These are phyloP conservation scores for Clonostachys solani DNA, from an alignment of 2,329 filamentous ascomycete genomes.

Conservation along the genomic window DNA sequence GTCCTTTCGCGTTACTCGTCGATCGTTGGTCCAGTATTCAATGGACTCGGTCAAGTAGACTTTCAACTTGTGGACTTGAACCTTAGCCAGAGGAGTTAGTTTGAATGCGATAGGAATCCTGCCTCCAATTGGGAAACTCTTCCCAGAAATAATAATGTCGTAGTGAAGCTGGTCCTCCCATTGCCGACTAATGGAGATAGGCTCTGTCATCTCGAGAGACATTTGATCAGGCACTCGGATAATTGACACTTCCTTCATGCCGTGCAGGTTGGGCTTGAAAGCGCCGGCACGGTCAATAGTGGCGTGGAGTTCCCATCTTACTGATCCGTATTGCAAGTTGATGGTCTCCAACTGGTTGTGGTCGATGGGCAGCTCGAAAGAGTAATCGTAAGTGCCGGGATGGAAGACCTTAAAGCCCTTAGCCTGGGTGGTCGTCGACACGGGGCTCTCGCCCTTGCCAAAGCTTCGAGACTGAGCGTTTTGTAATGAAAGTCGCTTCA, in stretches of 20 bases:
- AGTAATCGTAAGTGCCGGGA: conserved; percentile 62
- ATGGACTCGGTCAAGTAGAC: conserved; percentile 87
- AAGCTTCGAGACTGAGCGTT: conserved; percentile 83
- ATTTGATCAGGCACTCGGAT: conserved; percentile 84
- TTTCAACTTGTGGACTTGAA: conserved; percentile 89
- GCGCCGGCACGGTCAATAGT: conserved; percentile 82
- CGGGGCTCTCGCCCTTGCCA: conserved; percentile 68
- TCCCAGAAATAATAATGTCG: conserved; percentile 93
- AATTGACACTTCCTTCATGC: conserved; percentile 75
- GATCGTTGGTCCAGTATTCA: conserved; percentile 86
- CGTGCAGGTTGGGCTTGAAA: conserved; percentile 84
- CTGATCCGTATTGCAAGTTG: conserved; percentile 78
- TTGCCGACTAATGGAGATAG: conserved; percentile 86
- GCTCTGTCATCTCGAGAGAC: conserved; percentile 85
- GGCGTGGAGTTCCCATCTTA: conserved; percentile 85
- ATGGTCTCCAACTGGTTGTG: conserved; percentile 87
- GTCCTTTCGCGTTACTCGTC: conserved; percentile 79
- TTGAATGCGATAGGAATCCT: conserved; percentile 93
- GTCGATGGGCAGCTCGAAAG: conserved; percentile 86
- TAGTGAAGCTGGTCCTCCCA: conserved; percentile 97
- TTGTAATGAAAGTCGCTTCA: conserved; percentile 71
- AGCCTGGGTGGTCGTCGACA: conserved; percentile 51
- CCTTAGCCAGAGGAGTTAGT: conserved; percentile 86
- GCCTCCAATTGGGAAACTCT: conserved; percentile 85
- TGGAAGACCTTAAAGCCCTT: conserved; percentile 86